Base-by-base conservation (phyloP, 768 basidiomycete genomes). In the Mycena vulgaris region DNA sequence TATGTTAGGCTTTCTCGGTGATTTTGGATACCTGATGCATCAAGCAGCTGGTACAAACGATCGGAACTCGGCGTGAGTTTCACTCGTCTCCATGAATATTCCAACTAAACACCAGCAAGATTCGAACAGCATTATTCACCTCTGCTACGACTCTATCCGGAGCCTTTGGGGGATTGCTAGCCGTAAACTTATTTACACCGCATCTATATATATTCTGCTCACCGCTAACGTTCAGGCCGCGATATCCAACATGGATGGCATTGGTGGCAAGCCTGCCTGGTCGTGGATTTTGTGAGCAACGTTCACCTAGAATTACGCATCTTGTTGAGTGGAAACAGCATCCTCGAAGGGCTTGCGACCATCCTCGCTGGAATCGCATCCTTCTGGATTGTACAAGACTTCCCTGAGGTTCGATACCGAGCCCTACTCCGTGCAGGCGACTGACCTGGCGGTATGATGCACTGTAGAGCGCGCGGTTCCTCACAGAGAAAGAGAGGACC, bases 71-170 rank as follows among this genome's bases (percentile, higher is more conserved):
- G 92, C 19, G 84, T 87, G 35, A 89, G 71, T 68, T 17, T 33
- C 21, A 23, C 23, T 25, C 14, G 28, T 35, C 40, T 21, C 6
- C 11, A 45, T 39, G 14, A 21, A 7, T 27, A 25, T 55, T 19
- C 33, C 37, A 35, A n/a, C 7, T 49, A 27, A 48, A n/a, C 17
- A 19, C 39, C 39, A 9, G n/a, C 39, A 53, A 69, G 72, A 66
- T 73, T 5, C 68, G 93, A 37, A 82, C 92, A 27, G 92, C 93
- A 0, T 68, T 91, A 19, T 96, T 96, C 82, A 95, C 94, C 80
- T 90, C 91, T 3, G 92, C 93, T 31, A 93, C 93, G 2, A 95
- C 94, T 0, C 84, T 92, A 31, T 89, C 93, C 6, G 94, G 94
- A 27, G 92, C 91, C 17, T 74, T 69, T 33, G 69, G 73, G 0